These are phyloP conservation scores for Brassica rapa DNA, from an alignment of 345 rosid species.

Conservation along the genomic window DNA sequence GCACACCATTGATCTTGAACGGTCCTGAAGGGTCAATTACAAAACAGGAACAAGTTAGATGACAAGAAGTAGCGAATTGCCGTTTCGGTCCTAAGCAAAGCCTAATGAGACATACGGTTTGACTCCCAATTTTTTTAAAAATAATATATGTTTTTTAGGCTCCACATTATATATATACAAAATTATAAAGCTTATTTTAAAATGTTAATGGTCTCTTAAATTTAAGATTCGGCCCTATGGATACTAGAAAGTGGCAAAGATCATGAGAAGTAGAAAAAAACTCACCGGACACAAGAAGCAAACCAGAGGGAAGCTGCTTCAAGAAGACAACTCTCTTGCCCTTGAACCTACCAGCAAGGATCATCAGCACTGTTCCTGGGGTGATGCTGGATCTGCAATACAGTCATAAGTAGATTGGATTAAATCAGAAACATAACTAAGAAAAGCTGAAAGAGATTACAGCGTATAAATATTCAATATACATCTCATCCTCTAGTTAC, in stretches of 20 bases:
- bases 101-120: neutral
- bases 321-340: slow-evolving; percentile 86
- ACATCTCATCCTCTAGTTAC: neutral
- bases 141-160: too few relatives aligned
- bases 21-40: slow-evolving; percentile 48
- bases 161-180: too few relatives aligned
- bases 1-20: slow-evolving; percentile 77
- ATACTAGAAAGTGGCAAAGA: neutral
- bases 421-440: neutral
- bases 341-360: slow-evolving; percentile 82
- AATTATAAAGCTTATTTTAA: neutral
- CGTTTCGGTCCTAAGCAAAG: too few relatives aligned
- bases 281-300: slow-evolving; percentile 81
- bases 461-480: neutral
- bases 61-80: neutral
- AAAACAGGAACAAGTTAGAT: neutral
- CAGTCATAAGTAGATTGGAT: neutral
- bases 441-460: neutral
- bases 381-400: slow-evolving; percentile 59
- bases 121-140: too few relatives aligned
- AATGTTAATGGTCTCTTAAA: neutral
- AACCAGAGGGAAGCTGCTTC: slow-evolving; percentile 84
- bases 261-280: neutral
- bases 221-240: neutral
- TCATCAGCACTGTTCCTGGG: slow-evolving; percentile 71